A percentile compares a stretch with the other conserved stretches of the same genome.
These are phyloP conservation scores for Grigorovia jiainica DNA, from an alignment of 805 yeast species.

Conservation along the genomic window DNA sequence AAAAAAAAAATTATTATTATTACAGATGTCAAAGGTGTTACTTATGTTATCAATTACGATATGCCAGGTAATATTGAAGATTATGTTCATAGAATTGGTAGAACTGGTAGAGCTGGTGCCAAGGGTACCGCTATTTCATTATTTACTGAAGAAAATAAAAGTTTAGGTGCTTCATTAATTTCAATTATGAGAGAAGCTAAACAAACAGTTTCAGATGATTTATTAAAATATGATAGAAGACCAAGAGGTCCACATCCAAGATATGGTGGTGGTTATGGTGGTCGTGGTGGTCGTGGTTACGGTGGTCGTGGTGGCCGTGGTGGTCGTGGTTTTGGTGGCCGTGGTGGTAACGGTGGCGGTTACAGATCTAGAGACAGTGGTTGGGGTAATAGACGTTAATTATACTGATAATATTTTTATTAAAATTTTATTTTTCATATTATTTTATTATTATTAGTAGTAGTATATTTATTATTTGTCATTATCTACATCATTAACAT, in stretches of 20 bases:
- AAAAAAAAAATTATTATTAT: constrained; percentile 7
- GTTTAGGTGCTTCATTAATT: constrained; percentile 83
- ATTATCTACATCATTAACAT: no score
- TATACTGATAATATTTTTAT: no score
- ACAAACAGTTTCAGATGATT: constrained; percentile 76
- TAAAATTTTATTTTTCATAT: no score
- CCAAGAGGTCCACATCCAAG: constrained; percentile 50
- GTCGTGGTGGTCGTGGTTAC: constrained; percentile 43
- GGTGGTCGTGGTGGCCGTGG: constrained; percentile 36
- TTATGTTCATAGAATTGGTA: constrained; percentile 97
- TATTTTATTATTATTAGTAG: no score
- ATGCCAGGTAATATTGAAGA: constrained; percentile 98
- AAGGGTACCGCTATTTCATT: constrained; percentile 91
- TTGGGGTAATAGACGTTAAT: constrained; percentile 17
- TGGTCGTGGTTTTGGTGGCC: constrained; percentile 33
- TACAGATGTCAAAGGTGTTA: constrained; percentile 94
- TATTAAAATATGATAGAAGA: constrained; percentile 67
- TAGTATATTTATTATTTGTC: no score
- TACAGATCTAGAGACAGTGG: constrained; percentile 14
- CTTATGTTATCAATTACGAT: constrained; percentile 86
- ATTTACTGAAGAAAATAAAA: constrained; percentile 80
- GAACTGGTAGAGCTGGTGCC: constrained; percentile 99
- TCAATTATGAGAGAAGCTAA: constrained; percentile 92
- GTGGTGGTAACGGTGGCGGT: constrained; percentile 33
- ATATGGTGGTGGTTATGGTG: constrained; percentile 47